phyloP scores from a whole-genome alignment of 2,329 filamentous ascomycete species.

The Fusarium subtropicale region DNA sequence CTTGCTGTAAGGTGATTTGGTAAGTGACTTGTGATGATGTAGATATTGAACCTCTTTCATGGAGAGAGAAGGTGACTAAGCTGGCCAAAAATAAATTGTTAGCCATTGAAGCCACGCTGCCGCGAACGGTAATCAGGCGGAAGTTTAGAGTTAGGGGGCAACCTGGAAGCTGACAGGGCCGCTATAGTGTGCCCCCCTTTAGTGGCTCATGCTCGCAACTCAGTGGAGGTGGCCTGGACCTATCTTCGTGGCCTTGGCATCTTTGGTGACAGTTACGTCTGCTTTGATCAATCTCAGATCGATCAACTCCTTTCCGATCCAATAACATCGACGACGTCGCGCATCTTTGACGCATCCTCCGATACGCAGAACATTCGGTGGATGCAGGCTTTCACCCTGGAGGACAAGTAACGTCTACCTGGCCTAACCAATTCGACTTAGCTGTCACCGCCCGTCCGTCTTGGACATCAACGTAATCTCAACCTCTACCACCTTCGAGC shows the following conservation, averaged over 20 bases:
- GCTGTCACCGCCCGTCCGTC: constrained; percentile 42
- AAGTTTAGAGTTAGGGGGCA: constrained; percentile 40
- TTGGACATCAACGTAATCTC: constrained; percentile 3
- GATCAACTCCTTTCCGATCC: constrained; percentile 33
- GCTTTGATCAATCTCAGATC: constrained; percentile 32
- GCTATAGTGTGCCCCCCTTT: constrained; percentile 19
- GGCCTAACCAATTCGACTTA: constrained; percentile 25
- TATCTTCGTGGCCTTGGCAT: constrained; percentile 45
- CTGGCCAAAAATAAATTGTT: constrained; percentile 43
- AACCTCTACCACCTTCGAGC: constrained; percentile 9
- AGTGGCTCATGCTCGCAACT: constrained; percentile 14
- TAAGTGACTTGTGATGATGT: constrained; percentile 2
- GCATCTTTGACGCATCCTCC: constrained; percentile 18
- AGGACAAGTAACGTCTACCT: constrained; percentile 29
- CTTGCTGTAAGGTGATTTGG: background rate
- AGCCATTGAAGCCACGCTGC: constrained; percentile 41
- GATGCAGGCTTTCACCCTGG: constrained; percentile 37
- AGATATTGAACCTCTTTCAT: constrained; percentile 3
- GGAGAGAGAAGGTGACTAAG: constrained; percentile 41
- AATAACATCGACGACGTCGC: constrained; percentile 29
- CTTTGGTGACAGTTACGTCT: constrained; percentile 41
- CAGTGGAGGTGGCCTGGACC: constrained; percentile 27
- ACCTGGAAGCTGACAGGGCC: constrained; percentile 19
- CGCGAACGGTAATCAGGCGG: constrained; percentile 43
- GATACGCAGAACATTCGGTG: constrained; percentile 25